Base-by-base conservation (phyloP, 208 protist species). In the Borovskyia barvae region DNA sequence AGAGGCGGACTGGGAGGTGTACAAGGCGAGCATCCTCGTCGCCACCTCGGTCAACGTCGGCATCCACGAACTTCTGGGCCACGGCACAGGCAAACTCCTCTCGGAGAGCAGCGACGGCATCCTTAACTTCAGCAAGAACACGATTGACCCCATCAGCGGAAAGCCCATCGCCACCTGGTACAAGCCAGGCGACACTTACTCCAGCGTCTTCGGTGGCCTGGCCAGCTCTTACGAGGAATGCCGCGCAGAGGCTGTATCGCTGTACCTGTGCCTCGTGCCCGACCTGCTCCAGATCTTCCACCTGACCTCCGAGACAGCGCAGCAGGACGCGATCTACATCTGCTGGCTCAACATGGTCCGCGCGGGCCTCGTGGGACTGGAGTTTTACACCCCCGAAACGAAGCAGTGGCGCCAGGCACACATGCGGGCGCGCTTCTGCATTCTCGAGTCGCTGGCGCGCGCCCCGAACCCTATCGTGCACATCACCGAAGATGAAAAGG, bases 271-370 rank as follows among this genome's bases (percentile, higher is more conserved):
- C 52, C 51, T 87, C 11, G 19, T 85, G 42, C 47, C 53, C 6
- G 71, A 85, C 3, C 67, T 97, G 12, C 66, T 96, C 0, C 28
- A 67, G 30, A 73, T 98, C 42, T 87, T 93, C 48, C 5, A 59
- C 12, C 56, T 74, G 26, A 53, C 28, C 40, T 80, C 66, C 19
- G 67, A 40, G 8, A 35, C 79, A 20, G 80, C 77, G 25, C 58
- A 87, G 43, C 42, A 50, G 40, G 65, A 77, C 22, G 60, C 74
- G 48, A 64, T 89, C 20, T 92, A 93, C 68, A 68, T 86, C 6
- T 93, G 82, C 57, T 97, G 95, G 93, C 84, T 98, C 8, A 90
- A 84, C 61, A 98, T 97, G 93, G 88, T 94, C 8, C 82, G 88
- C 42, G 82, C 87, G n/a, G 94, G 93, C 25, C 54, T 97, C 30